Conservation (phyloP, 2,329 filamentous ascomycete genomes). For the Daldinia sp. region DNA sequence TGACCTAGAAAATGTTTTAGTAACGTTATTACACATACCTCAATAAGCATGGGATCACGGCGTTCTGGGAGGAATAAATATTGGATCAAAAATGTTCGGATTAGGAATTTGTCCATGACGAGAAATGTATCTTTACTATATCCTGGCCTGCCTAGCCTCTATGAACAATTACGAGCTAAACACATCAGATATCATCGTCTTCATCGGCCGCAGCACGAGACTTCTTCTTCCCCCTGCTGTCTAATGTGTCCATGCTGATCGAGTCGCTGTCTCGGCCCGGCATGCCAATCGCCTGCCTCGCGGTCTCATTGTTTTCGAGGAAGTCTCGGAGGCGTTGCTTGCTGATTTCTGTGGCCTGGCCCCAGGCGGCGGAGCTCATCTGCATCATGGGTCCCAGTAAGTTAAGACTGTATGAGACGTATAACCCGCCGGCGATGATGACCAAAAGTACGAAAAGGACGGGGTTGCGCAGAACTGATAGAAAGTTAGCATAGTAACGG, state of each 20-base stretch:
- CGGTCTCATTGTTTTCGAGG: slow-evolving; percentile 85
- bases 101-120: slow-evolving; percentile 15
- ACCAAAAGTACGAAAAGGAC: slow-evolving; percentile 91
- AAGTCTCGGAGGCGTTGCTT: slow-evolving; percentile 93
- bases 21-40: slow-evolving; percentile 4
- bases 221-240: slow-evolving; percentile 65
- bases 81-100: slow-evolving; percentile 21
- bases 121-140: slow-evolving; percentile 43
- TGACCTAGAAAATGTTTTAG: slow-evolving; percentile 52
- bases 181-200: slow-evolving; percentile 64
- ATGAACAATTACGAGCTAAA: slow-evolving; percentile 20
- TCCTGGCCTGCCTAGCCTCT: slow-evolving; percentile 33
- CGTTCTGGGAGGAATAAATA: slow-evolving; percentile 30
- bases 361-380: slow-evolving; percentile 88
- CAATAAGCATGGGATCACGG: slow-evolving; percentile 35
- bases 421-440: slow-evolving; percentile 77
- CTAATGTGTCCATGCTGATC: slow-evolving; percentile 67
- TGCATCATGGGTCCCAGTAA: slow-evolving; percentile 95
- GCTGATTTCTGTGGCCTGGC: slow-evolving; percentile 87
- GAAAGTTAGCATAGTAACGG: slow-evolving; percentile 29
- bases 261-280: slow-evolving; percentile 58
- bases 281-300: slow-evolving; percentile 84
- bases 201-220: slow-evolving; percentile 49
- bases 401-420: slow-evolving; percentile 92
- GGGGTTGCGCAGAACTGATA: slow-evolving; percentile 87